phyloP scores from a whole-genome alignment of 345 rosid species.

The Trapa incisa region DNA sequence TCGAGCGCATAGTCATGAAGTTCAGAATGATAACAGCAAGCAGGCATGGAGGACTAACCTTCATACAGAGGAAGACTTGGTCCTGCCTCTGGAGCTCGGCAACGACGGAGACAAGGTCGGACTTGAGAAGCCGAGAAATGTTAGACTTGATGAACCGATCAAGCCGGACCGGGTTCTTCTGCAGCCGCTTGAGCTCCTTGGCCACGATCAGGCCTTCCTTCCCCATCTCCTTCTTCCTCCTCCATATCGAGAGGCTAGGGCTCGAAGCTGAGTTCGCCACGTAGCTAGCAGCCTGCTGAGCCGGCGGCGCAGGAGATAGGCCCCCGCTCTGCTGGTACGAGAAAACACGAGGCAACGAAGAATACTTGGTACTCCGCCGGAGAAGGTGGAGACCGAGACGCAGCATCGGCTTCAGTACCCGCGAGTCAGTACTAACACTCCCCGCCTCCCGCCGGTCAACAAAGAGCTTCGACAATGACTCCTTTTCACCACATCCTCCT shows the following conservation, averaged over 20 bases:
- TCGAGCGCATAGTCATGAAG: background rate
- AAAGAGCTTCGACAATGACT: no score
- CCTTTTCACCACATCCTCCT: background rate
- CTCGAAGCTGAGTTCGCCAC: conserved; percentile 36
- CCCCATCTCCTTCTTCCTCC: conserved; percentile 80
- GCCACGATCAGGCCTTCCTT: conserved; percentile 78
- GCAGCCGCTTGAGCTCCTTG: conserved; percentile 74
- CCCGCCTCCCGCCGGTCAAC: background rate
- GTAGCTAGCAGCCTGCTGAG: background rate
- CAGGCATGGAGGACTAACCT: conserved; percentile 30
- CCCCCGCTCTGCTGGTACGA: background rate
- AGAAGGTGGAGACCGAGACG: background rate
- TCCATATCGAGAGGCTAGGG: conserved; percentile 96
- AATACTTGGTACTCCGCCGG: background rate
- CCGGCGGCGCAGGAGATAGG: background rate
- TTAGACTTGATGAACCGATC: conserved; percentile 50
- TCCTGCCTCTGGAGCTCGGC: conserved; percentile 89
- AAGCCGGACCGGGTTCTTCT: conserved; percentile 38
- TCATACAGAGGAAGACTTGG: conserved; percentile 78
- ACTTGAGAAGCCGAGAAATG: conserved; percentile 75
- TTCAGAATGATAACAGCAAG: background rate
- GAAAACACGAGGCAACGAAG: background rate
- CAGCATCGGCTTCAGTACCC: background rate
- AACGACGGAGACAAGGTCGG: conserved; percentile 76
- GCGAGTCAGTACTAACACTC: background rate